Evolutionary conservation across 805 yeast species (phyloP).

Genomic region (Candida takata): DNA sequence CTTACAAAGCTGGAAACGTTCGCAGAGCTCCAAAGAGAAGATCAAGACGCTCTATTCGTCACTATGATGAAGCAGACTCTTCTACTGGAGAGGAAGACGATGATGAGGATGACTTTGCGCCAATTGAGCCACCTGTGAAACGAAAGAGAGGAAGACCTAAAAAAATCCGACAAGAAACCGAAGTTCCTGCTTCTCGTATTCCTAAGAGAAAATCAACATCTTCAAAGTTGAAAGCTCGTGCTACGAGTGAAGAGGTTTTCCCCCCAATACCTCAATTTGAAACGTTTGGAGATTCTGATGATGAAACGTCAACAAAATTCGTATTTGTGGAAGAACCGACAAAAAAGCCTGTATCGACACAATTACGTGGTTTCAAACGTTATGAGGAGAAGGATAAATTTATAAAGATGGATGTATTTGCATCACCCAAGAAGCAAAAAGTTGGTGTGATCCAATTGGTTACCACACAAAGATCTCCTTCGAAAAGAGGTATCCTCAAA

Average conservation of each 20-base stretch:
- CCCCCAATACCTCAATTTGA: neutral
- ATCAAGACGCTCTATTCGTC: too few species aligned
- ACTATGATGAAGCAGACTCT: too few species aligned
- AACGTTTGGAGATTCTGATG: neutral
- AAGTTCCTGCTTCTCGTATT: neutral
- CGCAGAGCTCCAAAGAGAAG: too few species aligned
- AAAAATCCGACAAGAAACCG: conserved; percentile 2
- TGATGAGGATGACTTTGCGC: neutral
- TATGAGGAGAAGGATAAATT: conserved; percentile 2
- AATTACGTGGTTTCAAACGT: neutral
- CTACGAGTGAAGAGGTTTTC: neutral
- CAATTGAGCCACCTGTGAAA: neutral
- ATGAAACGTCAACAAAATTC: neutral
- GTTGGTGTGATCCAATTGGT: conserved; percentile 20
- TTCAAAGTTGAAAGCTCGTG: neutral
- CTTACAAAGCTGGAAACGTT: too few species aligned
- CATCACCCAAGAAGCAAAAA: conserved; percentile 24
- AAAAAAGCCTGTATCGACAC: neutral
- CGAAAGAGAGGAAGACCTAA: conserved; percentile 4
- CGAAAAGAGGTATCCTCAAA: conserved; percentile 27
- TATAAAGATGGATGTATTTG: conserved; percentile 19
- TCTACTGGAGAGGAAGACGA: conserved; percentile 3
- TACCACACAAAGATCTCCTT: conserved; percentile 20
- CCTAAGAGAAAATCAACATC: neutral
- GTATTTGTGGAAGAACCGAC: neutral